A percentile compares a stretch with the other conserved stretches of the same genome.
Conservation (phyloP, 768 basidiomycete genomes). For the Pleurotus djamor region DNA sequence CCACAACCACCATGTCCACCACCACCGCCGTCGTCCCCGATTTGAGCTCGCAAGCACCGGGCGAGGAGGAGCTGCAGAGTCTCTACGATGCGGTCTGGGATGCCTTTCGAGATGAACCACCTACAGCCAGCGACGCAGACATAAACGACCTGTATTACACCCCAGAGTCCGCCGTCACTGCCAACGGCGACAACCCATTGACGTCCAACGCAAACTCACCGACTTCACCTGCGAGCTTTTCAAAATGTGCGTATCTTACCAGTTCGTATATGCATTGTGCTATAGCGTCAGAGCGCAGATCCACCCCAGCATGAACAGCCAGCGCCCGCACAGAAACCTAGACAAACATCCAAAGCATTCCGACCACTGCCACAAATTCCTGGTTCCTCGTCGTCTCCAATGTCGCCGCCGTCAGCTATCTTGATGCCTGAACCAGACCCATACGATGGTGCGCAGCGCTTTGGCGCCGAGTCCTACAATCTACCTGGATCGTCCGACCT, state of each 20-base stretch:
- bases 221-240: constrained; percentile 13
- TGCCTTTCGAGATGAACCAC: constrained; percentile 51
- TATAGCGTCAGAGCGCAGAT: not conserved
- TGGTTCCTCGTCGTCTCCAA: constrained; percentile 24
- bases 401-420: constrained; percentile 20
- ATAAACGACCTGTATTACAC: constrained; percentile 35
- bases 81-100: constrained; percentile 78
- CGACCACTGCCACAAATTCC: constrained; percentile 47
- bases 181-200: constrained; percentile 13
- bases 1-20: constrained; percentile 4
- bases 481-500: constrained; percentile 18
- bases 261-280: constrained; percentile 1
- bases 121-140: constrained; percentile 26
- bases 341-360: constrained; percentile 17
- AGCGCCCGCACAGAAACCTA: constrained; percentile 19
- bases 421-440: constrained; percentile 44
- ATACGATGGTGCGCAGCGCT: constrained; percentile 23
- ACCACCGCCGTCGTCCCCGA: not conserved
- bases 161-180: constrained; percentile 23
- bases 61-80: constrained; percentile 70
- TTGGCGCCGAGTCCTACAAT: constrained; percentile 15
- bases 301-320: constrained; percentile 13
- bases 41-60: constrained; percentile 30
- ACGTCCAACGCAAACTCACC: constrained; percentile 11
- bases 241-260: constrained; percentile 12